Conservation (phyloP, 106 monocot genomes). For the Platanthera zijinensis region DNA sequence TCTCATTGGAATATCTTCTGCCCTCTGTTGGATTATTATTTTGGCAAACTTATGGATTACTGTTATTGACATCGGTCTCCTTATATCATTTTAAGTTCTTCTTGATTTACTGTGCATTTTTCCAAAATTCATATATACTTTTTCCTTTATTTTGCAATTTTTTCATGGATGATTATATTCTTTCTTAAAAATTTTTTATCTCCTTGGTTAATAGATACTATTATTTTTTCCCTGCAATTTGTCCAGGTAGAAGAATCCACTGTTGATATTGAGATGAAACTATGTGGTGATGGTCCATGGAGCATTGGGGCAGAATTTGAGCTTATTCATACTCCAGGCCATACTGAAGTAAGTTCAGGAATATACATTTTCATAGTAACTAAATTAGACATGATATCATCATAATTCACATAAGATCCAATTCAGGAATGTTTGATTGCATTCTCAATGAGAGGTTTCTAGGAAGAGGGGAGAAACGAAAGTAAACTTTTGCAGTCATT, state of each 20-base stretch:
- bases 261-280: slow-evolving; percentile 61
- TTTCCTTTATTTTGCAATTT: no score
- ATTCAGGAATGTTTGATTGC: background rate
- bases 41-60: no score
- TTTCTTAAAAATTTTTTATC: background rate
- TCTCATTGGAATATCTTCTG: no score
- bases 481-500: no score
- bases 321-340: slow-evolving; percentile 86
- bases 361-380: background rate
- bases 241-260: slow-evolving; percentile 54
- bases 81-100: no score
- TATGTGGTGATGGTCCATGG: slow-evolving; percentile 81
- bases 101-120: no score
- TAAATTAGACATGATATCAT: background rate
- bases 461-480: no score
- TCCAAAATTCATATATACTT: no score
- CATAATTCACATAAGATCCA: background rate
- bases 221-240: background rate
- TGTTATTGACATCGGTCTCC: no score
- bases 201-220: background rate
- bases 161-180: no score
- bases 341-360: slow-evolving; percentile 44
- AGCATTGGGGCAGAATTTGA: slow-evolving; percentile 67
- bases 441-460: no score
- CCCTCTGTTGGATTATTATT: no score